Evolutionary conservation across 352 stramenopile genomes (phyloP).

Genomic region (Phytophthora hybrid): DNA sequence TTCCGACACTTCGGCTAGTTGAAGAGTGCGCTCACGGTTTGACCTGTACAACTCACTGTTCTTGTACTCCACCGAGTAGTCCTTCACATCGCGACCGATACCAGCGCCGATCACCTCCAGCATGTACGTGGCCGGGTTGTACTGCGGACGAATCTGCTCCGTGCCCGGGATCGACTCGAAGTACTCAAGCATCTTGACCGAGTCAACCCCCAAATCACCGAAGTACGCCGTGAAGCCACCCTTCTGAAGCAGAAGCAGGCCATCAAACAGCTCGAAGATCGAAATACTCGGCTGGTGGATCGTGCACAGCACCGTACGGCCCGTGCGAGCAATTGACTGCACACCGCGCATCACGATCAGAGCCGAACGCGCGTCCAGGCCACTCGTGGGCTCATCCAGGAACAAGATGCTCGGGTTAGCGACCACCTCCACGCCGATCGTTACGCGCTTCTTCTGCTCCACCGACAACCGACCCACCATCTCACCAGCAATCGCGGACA

Average conservation of each 20-base stretch:
- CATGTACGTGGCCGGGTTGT: conserved; percentile 94
- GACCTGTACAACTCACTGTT: conserved; percentile 44
- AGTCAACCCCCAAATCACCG: conserved; percentile 33
- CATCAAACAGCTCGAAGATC: no score
- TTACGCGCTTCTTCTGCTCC: conserved; percentile 94
- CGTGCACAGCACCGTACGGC: no score
- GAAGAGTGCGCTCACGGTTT: conserved; percentile 42
- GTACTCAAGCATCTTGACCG: conserved; percentile 86
- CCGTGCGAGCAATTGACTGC: no score
- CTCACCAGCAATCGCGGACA: conserved; percentile 53
- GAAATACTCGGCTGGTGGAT: no score
- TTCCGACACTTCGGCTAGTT: conserved; percentile 22
- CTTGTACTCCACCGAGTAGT: conserved; percentile 60
- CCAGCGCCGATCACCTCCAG: conserved; percentile 86
- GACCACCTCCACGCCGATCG: conserved; percentile 94
- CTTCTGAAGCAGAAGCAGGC: no score
- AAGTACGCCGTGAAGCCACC: no score
- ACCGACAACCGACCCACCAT: conserved; percentile 75
- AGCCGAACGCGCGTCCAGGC: no score
- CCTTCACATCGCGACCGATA: conserved; percentile 66
- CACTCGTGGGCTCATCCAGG: conserved; percentile 93
- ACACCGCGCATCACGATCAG: no score
- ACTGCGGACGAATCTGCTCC: conserved; percentile 64
- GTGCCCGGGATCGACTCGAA: conserved; percentile 79
- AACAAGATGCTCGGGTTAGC: conserved; percentile 95